Evolutionary conservation across 2,329 filamentous ascomycete species (phyloP).

Genomic region (Cordyceps tenuipes): DNA sequence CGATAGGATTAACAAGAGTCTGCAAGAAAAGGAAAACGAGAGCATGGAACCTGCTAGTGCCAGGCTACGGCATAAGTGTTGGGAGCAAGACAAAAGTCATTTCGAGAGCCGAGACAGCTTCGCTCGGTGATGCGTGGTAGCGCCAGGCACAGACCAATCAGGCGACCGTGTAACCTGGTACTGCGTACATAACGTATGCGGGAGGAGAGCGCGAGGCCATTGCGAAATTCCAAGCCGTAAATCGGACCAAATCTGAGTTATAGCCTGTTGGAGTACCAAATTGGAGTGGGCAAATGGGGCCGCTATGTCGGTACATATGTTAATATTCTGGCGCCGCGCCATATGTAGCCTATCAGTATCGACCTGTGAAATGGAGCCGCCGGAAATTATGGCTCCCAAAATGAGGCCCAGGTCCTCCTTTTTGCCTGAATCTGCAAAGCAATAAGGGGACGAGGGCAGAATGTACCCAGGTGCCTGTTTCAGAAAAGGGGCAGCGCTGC

Average conservation of each 20-base stretch:
- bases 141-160: background rate
- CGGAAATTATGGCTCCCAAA: slow-evolving; percentile 4
- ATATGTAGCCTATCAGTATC: background rate
- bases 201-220: background rate
- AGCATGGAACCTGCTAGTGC: background rate
- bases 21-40: background rate
- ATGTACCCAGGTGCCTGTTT: background rate
- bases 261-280: slow-evolving; percentile 5
- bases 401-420: background rate
- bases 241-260: slow-evolving; percentile 9
- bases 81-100: background rate
- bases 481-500: slow-evolving; percentile 1
- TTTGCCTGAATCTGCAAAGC: background rate
- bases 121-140: background rate
- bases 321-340: background rate
- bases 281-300: background rate
- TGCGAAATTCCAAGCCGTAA: slow-evolving; percentile 4
- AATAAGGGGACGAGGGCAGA: background rate
- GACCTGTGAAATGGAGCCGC: background rate
- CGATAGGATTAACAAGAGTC: too few relatives aligned
- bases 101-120: background rate
- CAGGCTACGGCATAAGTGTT: background rate
- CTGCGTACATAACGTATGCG: background rate
- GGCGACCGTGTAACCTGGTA: too few relatives aligned
- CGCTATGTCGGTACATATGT: background rate